phyloP scores from a whole-genome alignment of 2,329 filamentous ascomycete species.

The Colletotrichum cordylinicola region DNA sequence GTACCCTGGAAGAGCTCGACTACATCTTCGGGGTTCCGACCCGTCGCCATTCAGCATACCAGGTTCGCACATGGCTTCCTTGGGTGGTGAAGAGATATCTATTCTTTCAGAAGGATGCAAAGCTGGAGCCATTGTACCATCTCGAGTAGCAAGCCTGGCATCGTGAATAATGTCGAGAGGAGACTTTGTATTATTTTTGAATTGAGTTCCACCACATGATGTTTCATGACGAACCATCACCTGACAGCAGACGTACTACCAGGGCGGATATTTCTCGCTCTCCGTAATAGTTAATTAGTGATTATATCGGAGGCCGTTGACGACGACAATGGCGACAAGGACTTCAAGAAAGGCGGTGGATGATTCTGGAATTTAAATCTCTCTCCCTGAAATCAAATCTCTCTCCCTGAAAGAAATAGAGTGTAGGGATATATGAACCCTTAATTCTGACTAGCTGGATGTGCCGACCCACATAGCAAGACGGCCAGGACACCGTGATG shows the following conservation, averaged over 20 bases:
- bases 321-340: too few relatives aligned
- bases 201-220: neutral
- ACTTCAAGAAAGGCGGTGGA: neutral
- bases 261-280: too few relatives aligned
- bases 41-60: conserved; percentile 34
- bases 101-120: conserved; percentile 31
- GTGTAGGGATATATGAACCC: neutral
- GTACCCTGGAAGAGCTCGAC: conserved; percentile 52
- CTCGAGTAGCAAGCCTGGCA: conserved; percentile 28
- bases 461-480: neutral
- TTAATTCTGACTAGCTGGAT: neutral
- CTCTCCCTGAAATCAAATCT: fast-evolving
- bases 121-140: conserved; percentile 46
- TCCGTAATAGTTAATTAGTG: neutral
- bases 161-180: neutral
- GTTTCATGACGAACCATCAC: neutral
- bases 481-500: neutral
- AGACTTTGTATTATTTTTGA: neutral
- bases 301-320: neutral
- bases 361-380: neutral
- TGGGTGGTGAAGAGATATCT: conserved; percentile 44
- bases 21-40: conserved; percentile 42
- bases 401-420: fast-evolving
- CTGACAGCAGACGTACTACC: too few relatives aligned
- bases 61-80: conserved; percentile 35